Conservation (phyloP, 257 asterid species). For the Solanum rostratum region DNA sequence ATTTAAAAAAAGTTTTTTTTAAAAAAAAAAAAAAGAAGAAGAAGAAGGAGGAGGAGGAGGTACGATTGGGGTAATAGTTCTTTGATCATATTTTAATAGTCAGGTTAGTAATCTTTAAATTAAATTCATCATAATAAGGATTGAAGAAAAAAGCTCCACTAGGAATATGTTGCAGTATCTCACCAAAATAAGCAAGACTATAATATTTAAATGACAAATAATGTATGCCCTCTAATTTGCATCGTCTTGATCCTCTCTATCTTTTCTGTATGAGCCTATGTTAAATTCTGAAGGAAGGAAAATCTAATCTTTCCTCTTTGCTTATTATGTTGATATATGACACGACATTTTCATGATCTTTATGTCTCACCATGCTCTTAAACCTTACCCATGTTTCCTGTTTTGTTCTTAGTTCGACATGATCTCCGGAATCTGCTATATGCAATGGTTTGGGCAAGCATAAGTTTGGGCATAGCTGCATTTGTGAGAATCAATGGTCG, state of each 20-base stretch:
- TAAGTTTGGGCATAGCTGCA: constrained; percentile 50
- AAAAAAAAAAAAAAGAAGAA: too few species aligned
- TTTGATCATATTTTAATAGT: not conserved
- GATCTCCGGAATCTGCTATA: constrained; percentile 46
- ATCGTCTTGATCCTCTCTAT: not conserved
- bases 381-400: not conserved
- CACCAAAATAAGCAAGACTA: not conserved
- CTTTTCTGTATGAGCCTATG: not conserved
- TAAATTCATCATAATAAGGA: not conserved
- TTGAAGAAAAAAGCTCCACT: not conserved
- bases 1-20: not conserved
- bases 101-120: not conserved
- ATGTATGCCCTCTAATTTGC: not conserved
- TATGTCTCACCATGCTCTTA: not conserved
- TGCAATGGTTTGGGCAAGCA: constrained; percentile 69
- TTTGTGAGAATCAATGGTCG: constrained; percentile 68
- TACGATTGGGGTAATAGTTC: not conserved
- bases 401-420: constrained; percentile 27
- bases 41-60: not conserved
- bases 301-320: not conserved
- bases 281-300: not conserved
- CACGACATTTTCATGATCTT: not conserved
- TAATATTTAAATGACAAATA: not conserved
- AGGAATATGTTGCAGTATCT: not conserved
- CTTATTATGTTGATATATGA: not conserved